Evolutionary conservation across 805 yeast genomes (phyloP).

Genomic region (Yarrowia sp.): DNA sequence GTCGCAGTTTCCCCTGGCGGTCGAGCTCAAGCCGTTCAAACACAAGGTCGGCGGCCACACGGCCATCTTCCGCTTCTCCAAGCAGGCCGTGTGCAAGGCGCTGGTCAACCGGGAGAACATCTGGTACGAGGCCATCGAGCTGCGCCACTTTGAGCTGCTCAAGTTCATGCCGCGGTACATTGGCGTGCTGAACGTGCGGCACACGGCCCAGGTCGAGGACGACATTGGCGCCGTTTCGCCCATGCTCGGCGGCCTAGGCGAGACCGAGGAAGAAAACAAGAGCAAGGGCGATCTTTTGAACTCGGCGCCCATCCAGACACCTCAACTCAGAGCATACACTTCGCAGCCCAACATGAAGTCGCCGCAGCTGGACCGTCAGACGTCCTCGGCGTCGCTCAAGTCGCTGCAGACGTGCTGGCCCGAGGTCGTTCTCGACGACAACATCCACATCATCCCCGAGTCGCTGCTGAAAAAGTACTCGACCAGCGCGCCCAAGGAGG

Average conservation of each 20-base stretch:
- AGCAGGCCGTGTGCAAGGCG: constrained; percentile 90
- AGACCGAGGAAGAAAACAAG: background rate
- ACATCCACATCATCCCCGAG: constrained; percentile 86
- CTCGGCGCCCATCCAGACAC: background rate
- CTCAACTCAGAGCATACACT: background rate
- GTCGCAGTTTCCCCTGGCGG: constrained; percentile 53
- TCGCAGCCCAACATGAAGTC: constrained; percentile 23
- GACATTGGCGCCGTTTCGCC: constrained; percentile 28
- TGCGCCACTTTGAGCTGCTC: constrained; percentile 68
- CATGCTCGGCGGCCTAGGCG: constrained; percentile 4
- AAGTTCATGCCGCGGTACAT: constrained; percentile 90
- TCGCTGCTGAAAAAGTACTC: constrained; percentile 67
- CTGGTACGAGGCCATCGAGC: constrained; percentile 89
- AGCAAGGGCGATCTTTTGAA: no score
- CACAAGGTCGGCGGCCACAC: constrained; percentile 98
- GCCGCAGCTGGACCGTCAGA: constrained; percentile 5
- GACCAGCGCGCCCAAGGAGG: constrained; percentile 28
- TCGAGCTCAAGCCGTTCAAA: constrained; percentile 84
- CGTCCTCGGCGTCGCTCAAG: constrained; percentile 18
- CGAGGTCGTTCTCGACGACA: constrained; percentile 89
- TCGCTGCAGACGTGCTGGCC: constrained; percentile 44
- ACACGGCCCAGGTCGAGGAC: constrained; percentile 46
- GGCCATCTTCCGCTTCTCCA: constrained; percentile 88
- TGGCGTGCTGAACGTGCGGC: constrained; percentile 90
- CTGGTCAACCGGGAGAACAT: constrained; percentile 83